Conservation (phyloP, 257 asterid species). For the Agastache rugosa region DNA sequence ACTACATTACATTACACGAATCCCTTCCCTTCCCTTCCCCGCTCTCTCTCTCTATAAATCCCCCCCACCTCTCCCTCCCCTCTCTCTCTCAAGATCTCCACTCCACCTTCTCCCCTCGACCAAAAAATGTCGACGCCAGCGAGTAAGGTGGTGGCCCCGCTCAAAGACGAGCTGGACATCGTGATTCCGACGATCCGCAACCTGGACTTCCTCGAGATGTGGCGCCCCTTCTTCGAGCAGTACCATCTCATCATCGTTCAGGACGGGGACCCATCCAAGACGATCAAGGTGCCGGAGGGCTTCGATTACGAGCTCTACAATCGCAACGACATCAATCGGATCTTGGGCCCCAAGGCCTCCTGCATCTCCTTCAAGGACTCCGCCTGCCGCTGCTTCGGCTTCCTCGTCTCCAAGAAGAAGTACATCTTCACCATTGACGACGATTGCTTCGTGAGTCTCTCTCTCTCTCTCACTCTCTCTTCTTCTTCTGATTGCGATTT, state of each 20-base stretch:
- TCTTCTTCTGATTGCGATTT: not conserved
- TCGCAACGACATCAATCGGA: constrained; percentile 57
- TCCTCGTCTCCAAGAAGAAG: constrained; percentile 59
- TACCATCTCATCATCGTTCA: constrained; percentile 62
- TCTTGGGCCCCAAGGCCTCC: constrained; percentile 58
- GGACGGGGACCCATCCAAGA: constrained; percentile 52
- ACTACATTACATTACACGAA: not conserved
- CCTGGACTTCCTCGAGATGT: constrained; percentile 57
- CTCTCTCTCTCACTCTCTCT: not conserved
- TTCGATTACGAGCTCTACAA: constrained; percentile 62
- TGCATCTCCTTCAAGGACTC: constrained; percentile 68
- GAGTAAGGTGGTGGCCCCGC: constrained; percentile 50
- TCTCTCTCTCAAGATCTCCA: not conserved
- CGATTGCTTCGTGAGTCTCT: constrained; percentile 58
- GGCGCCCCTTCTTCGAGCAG: constrained; percentile 53
- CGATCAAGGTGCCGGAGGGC: constrained; percentile 49
- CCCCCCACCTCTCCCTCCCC: too few relatives aligned
- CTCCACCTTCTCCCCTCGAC: not conserved
- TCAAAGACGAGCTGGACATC: constrained; percentile 53
- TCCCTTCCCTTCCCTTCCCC: not conserved
- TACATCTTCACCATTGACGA: constrained; percentile 65
- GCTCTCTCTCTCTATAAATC: constrained; percentile 15
- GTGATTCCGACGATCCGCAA: constrained; percentile 57
- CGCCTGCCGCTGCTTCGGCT: constrained; percentile 62
- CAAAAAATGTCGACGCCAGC: constrained; percentile 44